These are phyloP conservation scores for Allomyces arbusculus DNA, from an alignment of 192 early-diverging fungal genomes.

Conservation along the genomic window DNA sequence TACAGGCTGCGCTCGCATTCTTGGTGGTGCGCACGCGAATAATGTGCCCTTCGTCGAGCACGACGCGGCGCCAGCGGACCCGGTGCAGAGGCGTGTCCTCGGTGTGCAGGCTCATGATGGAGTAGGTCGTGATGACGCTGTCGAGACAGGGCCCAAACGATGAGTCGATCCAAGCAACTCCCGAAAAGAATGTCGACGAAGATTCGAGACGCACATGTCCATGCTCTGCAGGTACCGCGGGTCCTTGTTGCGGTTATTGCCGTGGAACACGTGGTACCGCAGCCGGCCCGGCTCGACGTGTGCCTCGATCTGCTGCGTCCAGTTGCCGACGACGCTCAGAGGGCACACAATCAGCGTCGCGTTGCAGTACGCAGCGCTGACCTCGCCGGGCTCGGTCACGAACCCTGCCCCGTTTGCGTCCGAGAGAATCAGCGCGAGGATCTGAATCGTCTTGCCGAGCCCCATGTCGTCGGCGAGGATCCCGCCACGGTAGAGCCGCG, in stretches of 20 bases:
- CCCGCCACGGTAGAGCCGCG: not conserved
- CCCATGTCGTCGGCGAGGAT: conserved; percentile 1
- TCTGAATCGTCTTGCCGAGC: conserved; percentile 1
- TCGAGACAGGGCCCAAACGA: not conserved
- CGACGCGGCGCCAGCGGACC: conserved; percentile 2
- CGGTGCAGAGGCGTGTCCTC: not conserved
- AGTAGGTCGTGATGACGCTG: conserved; percentile 2
- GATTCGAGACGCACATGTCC: no score
- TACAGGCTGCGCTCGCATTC: not conserved
- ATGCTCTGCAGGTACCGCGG: not conserved
- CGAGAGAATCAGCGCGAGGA: not conserved
- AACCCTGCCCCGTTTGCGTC: not conserved
- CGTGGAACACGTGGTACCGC: conserved; percentile 1
- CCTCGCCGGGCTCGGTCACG: not conserved
- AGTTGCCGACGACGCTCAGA: not conserved
- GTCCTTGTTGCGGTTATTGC: not conserved
- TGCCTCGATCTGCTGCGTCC: not conserved
- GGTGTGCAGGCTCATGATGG: not conserved
- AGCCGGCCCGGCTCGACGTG: not conserved
- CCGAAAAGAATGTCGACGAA: no score
- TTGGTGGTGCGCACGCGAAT: not conserved
- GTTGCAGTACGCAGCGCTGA: not conserved
- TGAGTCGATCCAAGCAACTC: no score
- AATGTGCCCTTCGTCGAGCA: conserved; percentile 3
- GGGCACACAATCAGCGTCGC: conserved; percentile 3